Evolutionary conservation across 192 early-diverging fungal genomes (phyloP).

Genomic region (Pilaira anomala): DNA sequence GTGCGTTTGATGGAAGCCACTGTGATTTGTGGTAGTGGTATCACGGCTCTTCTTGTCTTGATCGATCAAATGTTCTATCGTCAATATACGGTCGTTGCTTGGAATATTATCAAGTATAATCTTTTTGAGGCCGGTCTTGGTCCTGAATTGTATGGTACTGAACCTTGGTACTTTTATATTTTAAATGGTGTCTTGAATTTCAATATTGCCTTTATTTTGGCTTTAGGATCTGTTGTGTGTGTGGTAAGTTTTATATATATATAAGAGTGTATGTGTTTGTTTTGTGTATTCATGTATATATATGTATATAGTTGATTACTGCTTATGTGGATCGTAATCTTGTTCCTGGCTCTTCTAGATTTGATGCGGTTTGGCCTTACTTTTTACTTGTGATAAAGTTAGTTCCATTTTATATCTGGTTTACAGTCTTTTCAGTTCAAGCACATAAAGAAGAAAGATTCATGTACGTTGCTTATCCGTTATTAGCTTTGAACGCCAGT

Average conservation of each 20-base stretch:
- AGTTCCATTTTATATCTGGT: constrained; percentile 69
- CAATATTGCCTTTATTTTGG: constrained; percentile 75
- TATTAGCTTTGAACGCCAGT: constrained; percentile 77
- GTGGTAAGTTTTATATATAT: constrained; percentile 45
- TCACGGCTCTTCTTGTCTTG: constrained; percentile 53
- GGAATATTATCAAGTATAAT: constrained; percentile 92
- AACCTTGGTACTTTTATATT: constrained; percentile 92
- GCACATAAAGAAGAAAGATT: constrained; percentile 99
- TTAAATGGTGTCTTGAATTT: constrained; percentile 89
- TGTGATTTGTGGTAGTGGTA: constrained; percentile 28
- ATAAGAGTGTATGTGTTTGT: neutral
- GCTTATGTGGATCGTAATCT: constrained; percentile 41
- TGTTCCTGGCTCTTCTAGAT: constrained; percentile 29
- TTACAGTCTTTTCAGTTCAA: constrained; percentile 76
- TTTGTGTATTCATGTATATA: neutral
- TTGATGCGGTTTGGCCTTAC: constrained; percentile 34
- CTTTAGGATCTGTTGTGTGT: constrained; percentile 59
- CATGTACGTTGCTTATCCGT: constrained; percentile 86
- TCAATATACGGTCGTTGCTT: constrained; percentile 63
- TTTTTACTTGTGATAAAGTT: constrained; percentile 55
- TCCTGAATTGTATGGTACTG: constrained; percentile 84
- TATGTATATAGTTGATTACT: constrained; percentile 39
- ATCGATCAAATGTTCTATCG: constrained; percentile 82
- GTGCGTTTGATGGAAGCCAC: constrained; percentile 42
- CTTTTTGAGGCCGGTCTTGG: constrained; percentile 66